Conservation (phyloP, 169 alveolate genomes). For the Sarcocystis neurona region DNA sequence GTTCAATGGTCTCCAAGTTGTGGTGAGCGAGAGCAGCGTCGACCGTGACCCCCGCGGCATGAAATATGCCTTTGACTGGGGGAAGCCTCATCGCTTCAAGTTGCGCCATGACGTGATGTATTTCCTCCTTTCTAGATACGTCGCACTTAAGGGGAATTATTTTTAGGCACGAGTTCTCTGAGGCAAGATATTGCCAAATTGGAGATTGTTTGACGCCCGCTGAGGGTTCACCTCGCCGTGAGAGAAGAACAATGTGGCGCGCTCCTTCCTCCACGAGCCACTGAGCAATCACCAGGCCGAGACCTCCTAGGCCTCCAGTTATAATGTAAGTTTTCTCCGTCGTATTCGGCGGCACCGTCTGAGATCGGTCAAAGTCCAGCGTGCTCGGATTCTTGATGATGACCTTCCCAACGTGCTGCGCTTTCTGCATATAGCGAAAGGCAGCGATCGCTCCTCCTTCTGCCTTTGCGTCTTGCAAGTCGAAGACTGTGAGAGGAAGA, state of each 20-base stretch:
- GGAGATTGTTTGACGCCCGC: slow-evolving; percentile 25
- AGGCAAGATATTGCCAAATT: slow-evolving; percentile 43
- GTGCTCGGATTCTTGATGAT: slow-evolving; percentile 62
- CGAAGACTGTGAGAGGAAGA: slow-evolving; percentile 61
- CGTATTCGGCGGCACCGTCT: slow-evolving; percentile 15
- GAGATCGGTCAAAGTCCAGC: slow-evolving; percentile 21
- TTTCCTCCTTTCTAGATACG: slow-evolving; percentile 41
- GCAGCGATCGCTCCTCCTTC: slow-evolving; percentile 68
- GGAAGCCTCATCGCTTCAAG: slow-evolving; percentile 22
- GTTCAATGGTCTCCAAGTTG: slow-evolving; percentile 45
- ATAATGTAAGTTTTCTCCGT: slow-evolving; percentile 57
- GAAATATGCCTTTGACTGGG: slow-evolving; percentile 44
- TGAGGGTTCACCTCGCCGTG: slow-evolving; percentile 58
- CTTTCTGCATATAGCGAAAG: slow-evolving; percentile 69
- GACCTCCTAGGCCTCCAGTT: slow-evolving; percentile 70
- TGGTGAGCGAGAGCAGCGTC: slow-evolving; percentile 53
- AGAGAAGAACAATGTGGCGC: slow-evolving; percentile 60
- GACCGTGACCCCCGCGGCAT: slow-evolving; percentile 69
- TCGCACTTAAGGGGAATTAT: slow-evolving; percentile 44
- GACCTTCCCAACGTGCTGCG: slow-evolving; percentile 72
- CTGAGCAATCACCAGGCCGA: slow-evolving; percentile 64
- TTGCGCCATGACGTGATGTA: background rate
- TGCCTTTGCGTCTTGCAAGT: slow-evolving; percentile 40
- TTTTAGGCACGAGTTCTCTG: background rate
- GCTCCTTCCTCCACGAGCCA: slow-evolving; percentile 74